A percentile compares a stretch with the other conserved stretches of the same genome.
phyloP scores from a whole-genome alignment of 306 rosid species.

The Ochetophila trinervis region DNA sequence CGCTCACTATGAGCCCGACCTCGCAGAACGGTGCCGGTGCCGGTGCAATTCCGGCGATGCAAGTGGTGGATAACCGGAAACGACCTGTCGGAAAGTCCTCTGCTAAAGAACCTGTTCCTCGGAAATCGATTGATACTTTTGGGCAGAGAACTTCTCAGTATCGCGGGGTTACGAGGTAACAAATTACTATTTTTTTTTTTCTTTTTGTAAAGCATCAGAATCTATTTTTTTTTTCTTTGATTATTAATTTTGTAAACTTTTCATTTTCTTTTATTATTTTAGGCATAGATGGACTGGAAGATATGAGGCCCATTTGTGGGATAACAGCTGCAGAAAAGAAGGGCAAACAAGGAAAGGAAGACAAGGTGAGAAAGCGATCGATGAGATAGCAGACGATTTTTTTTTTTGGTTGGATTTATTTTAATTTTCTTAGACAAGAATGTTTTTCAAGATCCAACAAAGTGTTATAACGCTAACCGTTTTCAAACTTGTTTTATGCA shows the following conservation, averaged over 20 bases:
- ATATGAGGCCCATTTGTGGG: constrained; percentile 99
- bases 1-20: constrained; percentile 68
- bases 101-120: constrained; percentile 68
- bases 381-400: too few species aligned
- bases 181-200: background rate
- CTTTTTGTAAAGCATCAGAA: background rate
- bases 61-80: constrained; percentile 50
- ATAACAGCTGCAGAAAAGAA: constrained; percentile 97
- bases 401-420: background rate
- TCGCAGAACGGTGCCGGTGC: constrained; percentile 34
- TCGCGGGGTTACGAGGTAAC: constrained; percentile 92
- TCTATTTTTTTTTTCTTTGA: background rate
- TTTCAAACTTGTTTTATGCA: background rate
- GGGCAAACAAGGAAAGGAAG: constrained; percentile 99
- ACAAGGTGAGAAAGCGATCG: constrained; percentile 60
- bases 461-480: background rate
- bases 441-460: too few species aligned
- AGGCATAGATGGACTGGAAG: constrained; percentile 99
- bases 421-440: background rate
- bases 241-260: background rate
- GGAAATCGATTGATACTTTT: constrained; percentile 90
- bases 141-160: constrained; percentile 98
- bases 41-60: constrained; percentile 43
- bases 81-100: constrained; percentile 47
- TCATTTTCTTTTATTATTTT: constrained; percentile 19